phyloP scores from a whole-genome alignment of 495 filamentous ascomycete genomes.

The Lepidopterella palustris region DNA sequence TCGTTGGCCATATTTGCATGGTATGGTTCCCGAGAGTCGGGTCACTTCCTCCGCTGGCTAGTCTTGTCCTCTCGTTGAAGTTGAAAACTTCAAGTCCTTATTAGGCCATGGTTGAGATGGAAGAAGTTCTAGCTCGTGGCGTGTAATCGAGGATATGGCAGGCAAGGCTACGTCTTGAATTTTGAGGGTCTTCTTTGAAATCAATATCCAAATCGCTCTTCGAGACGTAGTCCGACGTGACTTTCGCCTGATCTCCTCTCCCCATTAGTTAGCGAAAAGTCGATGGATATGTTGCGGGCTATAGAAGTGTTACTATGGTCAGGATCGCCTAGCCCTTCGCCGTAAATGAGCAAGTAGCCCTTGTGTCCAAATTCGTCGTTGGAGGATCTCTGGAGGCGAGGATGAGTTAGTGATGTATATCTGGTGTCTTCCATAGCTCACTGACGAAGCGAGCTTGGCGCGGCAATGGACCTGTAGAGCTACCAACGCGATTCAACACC shows the following conservation, averaged over 20 bases:
- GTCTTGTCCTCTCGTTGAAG: too few species aligned
- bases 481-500: neutral
- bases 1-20: too few species aligned
- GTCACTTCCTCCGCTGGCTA: too few species aligned
- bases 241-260: slow-evolving; percentile 35
- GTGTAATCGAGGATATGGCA: too few species aligned
- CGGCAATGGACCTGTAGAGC: slow-evolving; percentile 1
- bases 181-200: too few species aligned
- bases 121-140: too few species aligned
- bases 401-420: neutral
- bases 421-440: neutral
- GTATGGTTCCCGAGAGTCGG: too few species aligned
- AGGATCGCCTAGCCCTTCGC: slow-evolving; percentile 93
- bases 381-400: neutral
- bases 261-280: slow-evolving; percentile 34
- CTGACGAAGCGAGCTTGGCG: slow-evolving; percentile 1
- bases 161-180: too few species aligned
- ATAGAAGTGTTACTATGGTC: slow-evolving; percentile 60
- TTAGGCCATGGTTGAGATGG: too few species aligned
- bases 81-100: too few species aligned
- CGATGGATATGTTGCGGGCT: slow-evolving; percentile 12
- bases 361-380: slow-evolving; percentile 88
- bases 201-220: too few species aligned
- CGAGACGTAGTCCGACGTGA: too few species aligned
- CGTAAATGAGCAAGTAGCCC: slow-evolving; percentile 83